Evolutionary conservation across 2,329 filamentous ascomycete genomes (phyloP).

Genomic region (Nemania sp.): DNA sequence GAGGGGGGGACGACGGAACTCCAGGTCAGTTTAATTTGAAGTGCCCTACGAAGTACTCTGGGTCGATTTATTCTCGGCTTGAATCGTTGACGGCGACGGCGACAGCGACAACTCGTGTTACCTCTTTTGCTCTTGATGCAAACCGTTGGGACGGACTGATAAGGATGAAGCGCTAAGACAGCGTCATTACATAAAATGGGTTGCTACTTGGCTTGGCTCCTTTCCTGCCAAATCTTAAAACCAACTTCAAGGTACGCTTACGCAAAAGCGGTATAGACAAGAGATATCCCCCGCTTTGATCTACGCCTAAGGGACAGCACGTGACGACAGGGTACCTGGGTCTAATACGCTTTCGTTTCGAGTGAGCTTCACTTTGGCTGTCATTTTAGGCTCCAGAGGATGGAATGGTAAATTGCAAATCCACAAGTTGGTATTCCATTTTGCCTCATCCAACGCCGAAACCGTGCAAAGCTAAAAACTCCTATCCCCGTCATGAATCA

Average conservation of each 20-base stretch:
- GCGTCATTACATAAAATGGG: not conserved
- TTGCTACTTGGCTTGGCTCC: not conserved
- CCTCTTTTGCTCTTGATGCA: too few species aligned
- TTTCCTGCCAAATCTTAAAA: not conserved
- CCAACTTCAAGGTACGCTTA: not conserved
- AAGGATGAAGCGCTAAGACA: too few species aligned
- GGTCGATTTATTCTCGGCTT: conserved; percentile 5
- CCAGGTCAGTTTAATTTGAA: not conserved
- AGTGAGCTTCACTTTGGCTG: conserved; percentile 36
- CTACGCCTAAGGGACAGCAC: not conserved
- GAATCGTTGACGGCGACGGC: not conserved
- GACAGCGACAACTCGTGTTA: not conserved
- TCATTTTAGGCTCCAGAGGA: conserved; percentile 34
- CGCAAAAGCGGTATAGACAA: not conserved
- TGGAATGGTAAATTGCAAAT: conserved; percentile 42
- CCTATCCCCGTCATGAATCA: conserved; percentile 39
- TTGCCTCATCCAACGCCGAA: conserved; percentile 45
- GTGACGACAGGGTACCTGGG: not conserved
- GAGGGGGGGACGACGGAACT: not conserved
- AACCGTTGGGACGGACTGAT: too few species aligned
- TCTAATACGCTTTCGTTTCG: too few species aligned
- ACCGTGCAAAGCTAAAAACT: conserved; percentile 44
- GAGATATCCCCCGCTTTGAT: not conserved
- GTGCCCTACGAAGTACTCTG: too few species aligned
- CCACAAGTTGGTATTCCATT: conserved; percentile 45